Evolutionary conservation across 495 filamentous ascomycete genomes (phyloP).

Genomic region (Lepidopterella palustris): DNA sequence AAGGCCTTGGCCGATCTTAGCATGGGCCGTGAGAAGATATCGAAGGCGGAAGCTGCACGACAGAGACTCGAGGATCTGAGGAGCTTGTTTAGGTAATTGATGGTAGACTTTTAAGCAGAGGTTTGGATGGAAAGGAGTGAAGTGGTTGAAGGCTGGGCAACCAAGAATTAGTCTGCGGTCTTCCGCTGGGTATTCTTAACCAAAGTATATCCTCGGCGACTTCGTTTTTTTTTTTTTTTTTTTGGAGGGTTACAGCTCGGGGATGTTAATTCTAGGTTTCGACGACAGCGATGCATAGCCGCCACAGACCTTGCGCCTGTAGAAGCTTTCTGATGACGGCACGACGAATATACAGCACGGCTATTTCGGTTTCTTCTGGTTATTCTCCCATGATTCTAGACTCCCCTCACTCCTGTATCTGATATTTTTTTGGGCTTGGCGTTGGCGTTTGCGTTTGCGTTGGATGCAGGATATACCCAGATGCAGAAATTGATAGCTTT

Average conservation of each 20-base stretch:
- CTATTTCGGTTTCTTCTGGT: not conserved
- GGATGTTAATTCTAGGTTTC: not conserved
- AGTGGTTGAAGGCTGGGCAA: not conserved
- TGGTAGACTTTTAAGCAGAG: not conserved
- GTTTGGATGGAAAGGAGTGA: not conserved
- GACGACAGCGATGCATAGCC: not conserved
- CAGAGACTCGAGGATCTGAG: slow-evolving; percentile 73
- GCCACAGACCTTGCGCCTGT: not conserved
- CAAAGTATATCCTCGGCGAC: not conserved
- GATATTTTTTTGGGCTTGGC: not conserved
- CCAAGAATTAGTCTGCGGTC: not conserved
- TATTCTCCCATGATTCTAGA: not conserved
- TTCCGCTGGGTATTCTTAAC: not conserved
- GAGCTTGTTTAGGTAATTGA: slow-evolving; percentile 64
- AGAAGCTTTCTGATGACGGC: not conserved
- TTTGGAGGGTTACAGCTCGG: not conserved
- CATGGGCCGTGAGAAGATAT: slow-evolving; percentile 64
- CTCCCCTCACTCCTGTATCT: too few species aligned
- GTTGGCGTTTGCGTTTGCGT: not conserved
- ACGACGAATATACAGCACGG: too few species aligned
- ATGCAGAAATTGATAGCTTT: too few species aligned
- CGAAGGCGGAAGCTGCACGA: slow-evolving; percentile 67
- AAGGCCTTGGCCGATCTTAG: slow-evolving; percentile 77
- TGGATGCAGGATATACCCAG: too few species aligned
- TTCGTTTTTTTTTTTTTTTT: not conserved